Conservation (phyloP, 108 stramenopile species). For the Cylindrotheca fusiformis region DNA sequence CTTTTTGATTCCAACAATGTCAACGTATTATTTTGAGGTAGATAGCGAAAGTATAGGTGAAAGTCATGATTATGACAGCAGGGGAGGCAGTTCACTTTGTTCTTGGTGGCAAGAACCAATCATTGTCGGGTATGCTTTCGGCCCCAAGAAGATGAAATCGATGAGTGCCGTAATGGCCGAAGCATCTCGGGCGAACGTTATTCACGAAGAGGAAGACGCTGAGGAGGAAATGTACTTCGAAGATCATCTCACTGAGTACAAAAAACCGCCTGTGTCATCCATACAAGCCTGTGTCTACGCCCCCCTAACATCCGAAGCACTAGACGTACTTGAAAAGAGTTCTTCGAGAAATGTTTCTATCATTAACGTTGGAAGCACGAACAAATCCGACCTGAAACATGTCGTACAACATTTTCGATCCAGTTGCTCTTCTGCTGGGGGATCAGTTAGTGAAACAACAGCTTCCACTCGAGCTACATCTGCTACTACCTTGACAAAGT, state of each 20-base stretch:
- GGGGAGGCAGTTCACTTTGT: too few species aligned
- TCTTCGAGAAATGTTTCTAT: slow-evolving; percentile 6
- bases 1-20: too few species aligned
- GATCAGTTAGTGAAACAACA: slow-evolving; percentile 23
- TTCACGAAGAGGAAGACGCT: slow-evolving; percentile 27
- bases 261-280: too few species aligned
- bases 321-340: slow-evolving; percentile 8
- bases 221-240: too few species aligned
- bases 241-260: too few species aligned
- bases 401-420: slow-evolving; percentile 52
- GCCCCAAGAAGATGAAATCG: slow-evolving; percentile 88
- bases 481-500: slow-evolving; percentile 6
- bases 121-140: slow-evolving; percentile 84
- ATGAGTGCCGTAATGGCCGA: slow-evolving; percentile 87
- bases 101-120: slow-evolving; percentile 46
- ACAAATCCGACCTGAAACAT: slow-evolving; percentile 28
- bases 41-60: too few species aligned
- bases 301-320: slow-evolving; percentile 16
- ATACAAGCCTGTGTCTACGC: too few species aligned
- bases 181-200: slow-evolving; percentile 51
- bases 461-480: slow-evolving; percentile 21
- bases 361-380: slow-evolving; percentile 18
- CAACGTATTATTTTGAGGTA: too few species aligned
- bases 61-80: too few species aligned
- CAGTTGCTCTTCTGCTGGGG: slow-evolving; percentile 41